Evolutionary conservation across 768 basidiomycete genomes (phyloP), one percentile per base, ranked within the genome.

Genomic region (Suillus spraguei): DNA sequence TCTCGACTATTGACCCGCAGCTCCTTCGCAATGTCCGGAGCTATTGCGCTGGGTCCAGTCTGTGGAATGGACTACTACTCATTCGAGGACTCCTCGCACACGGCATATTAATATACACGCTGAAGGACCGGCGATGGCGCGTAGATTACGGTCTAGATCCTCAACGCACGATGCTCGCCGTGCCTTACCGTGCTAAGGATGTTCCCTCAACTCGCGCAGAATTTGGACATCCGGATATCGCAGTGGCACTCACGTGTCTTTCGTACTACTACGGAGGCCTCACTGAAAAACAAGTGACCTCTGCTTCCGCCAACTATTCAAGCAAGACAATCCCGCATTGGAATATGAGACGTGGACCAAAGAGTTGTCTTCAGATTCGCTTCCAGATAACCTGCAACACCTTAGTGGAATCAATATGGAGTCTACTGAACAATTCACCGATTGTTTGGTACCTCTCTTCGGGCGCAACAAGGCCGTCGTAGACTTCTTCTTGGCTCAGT

Each of bases 131-230:
- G 53, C 77, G 82, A 14, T 85, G 82, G 82, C 69, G 83, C 42
- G 83, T 85, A 0, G 80, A 85, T 52, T 85, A 82, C 65, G 83
- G 85, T 3, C 77, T 83, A 4, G 80, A 81, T 55, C 67, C 65
- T 2, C 64, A 54, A 10, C 78, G 84, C 3, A 78, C 83, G 1
- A 70, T 80, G 65, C 75, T 85, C 0, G 84, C 84, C 0, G 83
- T 85, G 0, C 84, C 85, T 0, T 85, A 82, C 60, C 74, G 80
- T 20, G 85, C 84, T 0, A 85, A 83, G 64, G 84, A 85, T 55
- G 72, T 80, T 7, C 84, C 84, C 0, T 72, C 81, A 16, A 64
- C 71, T 14, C 72, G 78, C 32, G 78, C 84, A 44, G 83, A 85
- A 54, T 85, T 85, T 53, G 82, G 81, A 6, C 84, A 85, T 65